phyloP scores from a whole-genome alignment of 768 basidiomycete species.

The Tylopilus subfusipes region DNA sequence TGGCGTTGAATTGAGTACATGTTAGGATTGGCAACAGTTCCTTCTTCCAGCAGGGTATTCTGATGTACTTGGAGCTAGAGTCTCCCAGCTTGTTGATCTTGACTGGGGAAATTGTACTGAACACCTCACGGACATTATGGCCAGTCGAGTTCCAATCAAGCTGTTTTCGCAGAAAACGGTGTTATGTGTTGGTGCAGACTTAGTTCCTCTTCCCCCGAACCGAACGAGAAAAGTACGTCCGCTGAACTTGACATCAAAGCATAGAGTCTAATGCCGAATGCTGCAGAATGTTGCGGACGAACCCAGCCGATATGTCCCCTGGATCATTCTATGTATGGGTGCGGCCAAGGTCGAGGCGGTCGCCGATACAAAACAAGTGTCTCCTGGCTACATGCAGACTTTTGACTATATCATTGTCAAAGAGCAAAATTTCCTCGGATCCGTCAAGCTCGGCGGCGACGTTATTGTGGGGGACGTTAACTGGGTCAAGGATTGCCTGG shows the following conservation, averaged over 20 bases:
- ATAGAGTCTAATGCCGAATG: background rate
- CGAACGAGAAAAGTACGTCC: conserved; percentile 23
- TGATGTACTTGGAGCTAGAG: conserved; percentile 36
- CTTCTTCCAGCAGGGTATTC: conserved; percentile 53
- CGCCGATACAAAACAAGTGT: conserved; percentile 36
- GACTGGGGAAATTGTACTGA: conserved; percentile 49
- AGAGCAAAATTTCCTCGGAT: conserved; percentile 31
- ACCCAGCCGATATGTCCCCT: conserved; percentile 48
- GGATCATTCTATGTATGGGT: conserved; percentile 77
- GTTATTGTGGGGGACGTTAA: conserved; percentile 48
- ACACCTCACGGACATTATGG: conserved; percentile 57
- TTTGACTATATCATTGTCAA: conserved; percentile 68
- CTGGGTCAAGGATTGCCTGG: conserved; percentile 79
- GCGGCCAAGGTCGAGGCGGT: conserved; percentile 68
- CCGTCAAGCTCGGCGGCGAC: conserved; percentile 26
- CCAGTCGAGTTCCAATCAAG: conserved; percentile 53
- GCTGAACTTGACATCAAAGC: background rate
- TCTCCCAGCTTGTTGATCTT: conserved; percentile 47
- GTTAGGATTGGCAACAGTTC: conserved; percentile 58
- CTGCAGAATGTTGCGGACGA: conserved; percentile 29
- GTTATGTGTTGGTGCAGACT: conserved; percentile 56
- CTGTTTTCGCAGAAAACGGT: conserved; percentile 52
- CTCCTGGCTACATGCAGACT: conserved; percentile 20
- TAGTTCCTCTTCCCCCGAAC: conserved; percentile 42
- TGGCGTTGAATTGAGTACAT: conserved; percentile 15